Conservation (phyloP, 257 asterid genomes). For the Plectranthus barbatus region DNA sequence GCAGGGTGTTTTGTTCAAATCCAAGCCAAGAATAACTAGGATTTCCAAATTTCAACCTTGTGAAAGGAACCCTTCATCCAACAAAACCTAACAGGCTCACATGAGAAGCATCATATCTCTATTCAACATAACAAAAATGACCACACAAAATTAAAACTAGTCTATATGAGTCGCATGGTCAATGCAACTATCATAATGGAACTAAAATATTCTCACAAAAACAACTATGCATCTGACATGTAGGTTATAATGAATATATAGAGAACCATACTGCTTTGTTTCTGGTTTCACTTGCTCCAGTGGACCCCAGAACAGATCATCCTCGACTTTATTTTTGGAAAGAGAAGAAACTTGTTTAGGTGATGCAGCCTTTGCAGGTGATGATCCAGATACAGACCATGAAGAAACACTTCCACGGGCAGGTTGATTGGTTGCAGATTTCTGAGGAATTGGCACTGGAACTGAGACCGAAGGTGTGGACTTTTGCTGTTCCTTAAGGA, state of each 20-base stretch:
- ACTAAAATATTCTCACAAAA: background rate
- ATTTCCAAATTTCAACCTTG: too few species aligned
- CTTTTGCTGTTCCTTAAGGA: slow-evolving; percentile 75
- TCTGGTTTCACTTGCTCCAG: slow-evolving; percentile 69
- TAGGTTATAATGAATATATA: background rate
- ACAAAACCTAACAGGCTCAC: too few species aligned
- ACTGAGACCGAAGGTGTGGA: slow-evolving; percentile 28
- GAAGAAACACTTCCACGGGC: slow-evolving; percentile 53
- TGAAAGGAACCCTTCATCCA: too few species aligned
- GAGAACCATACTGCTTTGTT: slow-evolving; percentile 58
- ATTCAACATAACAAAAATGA: background rate
- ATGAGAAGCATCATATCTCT: too few species aligned
- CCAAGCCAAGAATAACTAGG: too few species aligned
- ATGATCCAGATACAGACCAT: slow-evolving; percentile 50
- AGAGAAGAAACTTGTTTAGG: slow-evolving; percentile 41
- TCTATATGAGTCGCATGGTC: background rate
- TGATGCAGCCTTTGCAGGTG: slow-evolving; percentile 69
- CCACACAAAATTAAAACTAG: background rate
- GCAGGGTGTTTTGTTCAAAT: too few species aligned
- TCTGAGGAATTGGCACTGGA: slow-evolving; percentile 56
- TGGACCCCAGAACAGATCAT: slow-evolving; percentile 96
- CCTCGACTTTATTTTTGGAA: slow-evolving; percentile 56
- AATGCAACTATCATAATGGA: slow-evolving; percentile 11
- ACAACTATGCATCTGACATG: background rate
- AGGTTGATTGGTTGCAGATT: slow-evolving; percentile 48